A percentile compares a stretch with the other conserved stretches of the same genome.
These are phyloP conservation scores for Vanilla planifolia DNA, from an alignment of 106 monocot species.

Conservation along the genomic window DNA sequence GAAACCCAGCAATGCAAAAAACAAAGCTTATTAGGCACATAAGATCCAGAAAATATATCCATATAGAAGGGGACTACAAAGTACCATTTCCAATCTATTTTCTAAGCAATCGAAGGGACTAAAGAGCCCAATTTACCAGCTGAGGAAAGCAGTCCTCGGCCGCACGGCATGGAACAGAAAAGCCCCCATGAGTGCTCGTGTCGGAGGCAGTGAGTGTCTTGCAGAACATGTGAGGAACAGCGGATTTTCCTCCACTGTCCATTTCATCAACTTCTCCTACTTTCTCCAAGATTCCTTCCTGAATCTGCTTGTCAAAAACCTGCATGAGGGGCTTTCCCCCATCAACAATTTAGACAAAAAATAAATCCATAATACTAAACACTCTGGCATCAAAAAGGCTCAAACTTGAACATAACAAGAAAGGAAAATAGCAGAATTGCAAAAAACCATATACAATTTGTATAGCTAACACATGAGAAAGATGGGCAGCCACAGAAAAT, in stretches of 20 bases:
- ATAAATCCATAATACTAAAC: too few relatives aligned
- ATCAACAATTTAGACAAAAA: too few relatives aligned
- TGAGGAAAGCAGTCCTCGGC: slow-evolving; percentile 99
- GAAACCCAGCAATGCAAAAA: too few relatives aligned
- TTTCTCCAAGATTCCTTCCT: slow-evolving; percentile 26
- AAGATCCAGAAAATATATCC: too few relatives aligned
- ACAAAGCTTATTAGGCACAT: too few relatives aligned
- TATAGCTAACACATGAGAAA: too few relatives aligned
- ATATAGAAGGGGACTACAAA: too few relatives aligned
- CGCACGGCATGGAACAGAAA: slow-evolving; percentile 93
- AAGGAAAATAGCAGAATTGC: too few relatives aligned
- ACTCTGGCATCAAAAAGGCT: too few relatives aligned
- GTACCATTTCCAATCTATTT: neutral
- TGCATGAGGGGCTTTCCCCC: slow-evolving; percentile 7
- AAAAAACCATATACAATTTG: too few relatives aligned
- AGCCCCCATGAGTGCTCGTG: slow-evolving; percentile 97
- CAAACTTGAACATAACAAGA: too few relatives aligned
- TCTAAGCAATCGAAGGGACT: neutral
- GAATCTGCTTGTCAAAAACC: slow-evolving; percentile 29
- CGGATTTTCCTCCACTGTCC: slow-evolving; percentile 9
- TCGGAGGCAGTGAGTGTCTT: slow-evolving; percentile 98
- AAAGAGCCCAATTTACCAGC: slow-evolving; percentile 34
- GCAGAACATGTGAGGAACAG: slow-evolving; percentile 92
- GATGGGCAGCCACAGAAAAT: too few relatives aligned
- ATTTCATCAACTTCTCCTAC: slow-evolving; percentile 27